Conservation (phyloP, 345 rosid species). For the Citrus hindsii region DNA sequence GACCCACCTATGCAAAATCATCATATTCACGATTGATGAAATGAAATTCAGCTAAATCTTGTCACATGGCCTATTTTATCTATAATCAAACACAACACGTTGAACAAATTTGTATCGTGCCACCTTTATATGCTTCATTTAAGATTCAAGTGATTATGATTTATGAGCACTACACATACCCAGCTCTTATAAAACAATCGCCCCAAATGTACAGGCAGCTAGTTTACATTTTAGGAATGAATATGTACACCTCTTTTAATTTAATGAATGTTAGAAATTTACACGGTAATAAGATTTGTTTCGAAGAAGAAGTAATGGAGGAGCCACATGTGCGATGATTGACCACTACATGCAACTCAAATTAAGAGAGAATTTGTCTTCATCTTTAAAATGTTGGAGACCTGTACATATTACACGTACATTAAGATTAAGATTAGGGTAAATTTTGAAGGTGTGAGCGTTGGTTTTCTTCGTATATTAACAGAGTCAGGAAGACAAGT, state of each 20-base stretch:
- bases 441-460: no score
- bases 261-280: no score
- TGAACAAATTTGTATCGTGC: neutral
- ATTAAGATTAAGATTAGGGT: no score
- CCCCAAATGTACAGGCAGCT: neutral
- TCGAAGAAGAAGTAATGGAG: no score
- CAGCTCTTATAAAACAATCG: neutral
- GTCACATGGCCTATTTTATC: neutral
- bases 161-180: neutral
- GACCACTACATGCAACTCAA: no score
- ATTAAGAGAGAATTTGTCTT: no score
- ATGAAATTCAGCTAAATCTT: neutral
- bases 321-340: no score
- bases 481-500: neutral
- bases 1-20: slow-evolving; percentile 16
- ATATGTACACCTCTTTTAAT: no score
- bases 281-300: no score
- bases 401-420: no score
- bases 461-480: neutral
- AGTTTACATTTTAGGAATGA: no score
- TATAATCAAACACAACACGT: neutral
- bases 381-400: no score
- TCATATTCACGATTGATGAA: neutral
- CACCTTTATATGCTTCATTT: neutral
- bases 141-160: neutral